phyloP scores from a whole-genome alignment of 345 rosid genomes.

The Bretschneidera sinensis region DNA sequence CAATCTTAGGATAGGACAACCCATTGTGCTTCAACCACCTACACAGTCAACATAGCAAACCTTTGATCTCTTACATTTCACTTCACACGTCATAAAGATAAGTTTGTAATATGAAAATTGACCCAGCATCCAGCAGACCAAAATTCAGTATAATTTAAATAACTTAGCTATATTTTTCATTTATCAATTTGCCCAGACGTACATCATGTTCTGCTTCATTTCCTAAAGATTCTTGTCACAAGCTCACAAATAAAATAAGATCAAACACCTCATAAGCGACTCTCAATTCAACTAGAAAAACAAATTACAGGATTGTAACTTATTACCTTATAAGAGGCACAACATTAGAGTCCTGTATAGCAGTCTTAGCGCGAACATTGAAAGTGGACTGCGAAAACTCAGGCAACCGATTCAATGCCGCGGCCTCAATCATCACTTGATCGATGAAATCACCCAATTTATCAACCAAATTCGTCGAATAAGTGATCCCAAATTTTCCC shows the following conservation, averaged over 20 bases:
- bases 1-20: slow-evolving; percentile 68
- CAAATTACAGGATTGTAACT: background rate
- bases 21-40: slow-evolving; percentile 95
- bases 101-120: too few relatives aligned
- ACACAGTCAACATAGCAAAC: slow-evolving; percentile 16
- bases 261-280: slow-evolving; percentile 23
- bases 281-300: too few relatives aligned
- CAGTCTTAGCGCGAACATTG: slow-evolving; percentile 50
- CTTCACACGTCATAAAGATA: background rate
- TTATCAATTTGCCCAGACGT: too few relatives aligned
- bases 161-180: too few relatives aligned
- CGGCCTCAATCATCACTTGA: slow-evolving; percentile 77
- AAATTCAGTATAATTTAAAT: too few relatives aligned
- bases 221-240: too few relatives aligned
- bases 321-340: slow-evolving; percentile 74
- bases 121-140: too few relatives aligned
- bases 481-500: slow-evolving; percentile 85
- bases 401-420: slow-evolving; percentile 56
- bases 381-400: slow-evolving; percentile 49
- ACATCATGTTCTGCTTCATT: too few relatives aligned
- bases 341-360: slow-evolving; percentile 56
- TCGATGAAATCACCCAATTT: slow-evolving; percentile 60
- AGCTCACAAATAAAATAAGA: too few relatives aligned
- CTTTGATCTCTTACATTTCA: background rate
- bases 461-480: slow-evolving; percentile 56